A percentile compares a stretch with the other conserved stretches of the same genome.
phyloP scores from a whole-genome alignment of 805 yeast species.

The Hanseniaspora pseudoguilliermondii region DNA sequence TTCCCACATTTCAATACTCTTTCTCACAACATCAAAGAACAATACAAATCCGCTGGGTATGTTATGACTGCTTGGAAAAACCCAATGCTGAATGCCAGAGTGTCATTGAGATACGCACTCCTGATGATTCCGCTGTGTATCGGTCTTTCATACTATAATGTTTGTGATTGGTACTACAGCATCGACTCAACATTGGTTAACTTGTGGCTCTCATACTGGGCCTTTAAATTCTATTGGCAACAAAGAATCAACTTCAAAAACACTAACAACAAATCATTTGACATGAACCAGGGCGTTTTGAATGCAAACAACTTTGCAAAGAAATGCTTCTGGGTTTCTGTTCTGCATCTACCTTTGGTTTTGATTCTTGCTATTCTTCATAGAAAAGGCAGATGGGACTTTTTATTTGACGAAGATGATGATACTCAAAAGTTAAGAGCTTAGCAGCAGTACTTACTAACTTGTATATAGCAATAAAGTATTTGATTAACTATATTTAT shows the following conservation, averaged over 20 bases:
- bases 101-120: constrained; percentile 79
- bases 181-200: constrained; percentile 74
- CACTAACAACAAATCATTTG: constrained; percentile 27
- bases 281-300: constrained; percentile 39
- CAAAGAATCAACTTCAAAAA: constrained; percentile 48
- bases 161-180: constrained; percentile 71
- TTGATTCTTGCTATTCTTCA: constrained; percentile 86
- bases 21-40: constrained; percentile 75
- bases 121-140: constrained; percentile 87
- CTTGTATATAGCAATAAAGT: background rate
- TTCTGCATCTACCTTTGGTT: constrained; percentile 85
- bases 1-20: constrained; percentile 94
- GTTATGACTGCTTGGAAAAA: constrained; percentile 94
- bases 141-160: constrained; percentile 62
- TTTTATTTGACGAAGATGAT: constrained; percentile 33
- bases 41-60: constrained; percentile 86
- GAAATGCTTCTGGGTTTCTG: constrained; percentile 85
- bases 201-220: constrained; percentile 72
- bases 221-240: constrained; percentile 76
- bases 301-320: constrained; percentile 62
- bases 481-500: background rate
- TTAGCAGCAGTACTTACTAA: background rate
- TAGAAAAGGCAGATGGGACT: constrained; percentile 91
- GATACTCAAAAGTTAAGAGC: constrained; percentile 13
- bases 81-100: constrained; percentile 85